phyloP scores from a whole-genome alignment of 257 asterid genomes.

The Nicotiana tomentosiformis region DNA sequence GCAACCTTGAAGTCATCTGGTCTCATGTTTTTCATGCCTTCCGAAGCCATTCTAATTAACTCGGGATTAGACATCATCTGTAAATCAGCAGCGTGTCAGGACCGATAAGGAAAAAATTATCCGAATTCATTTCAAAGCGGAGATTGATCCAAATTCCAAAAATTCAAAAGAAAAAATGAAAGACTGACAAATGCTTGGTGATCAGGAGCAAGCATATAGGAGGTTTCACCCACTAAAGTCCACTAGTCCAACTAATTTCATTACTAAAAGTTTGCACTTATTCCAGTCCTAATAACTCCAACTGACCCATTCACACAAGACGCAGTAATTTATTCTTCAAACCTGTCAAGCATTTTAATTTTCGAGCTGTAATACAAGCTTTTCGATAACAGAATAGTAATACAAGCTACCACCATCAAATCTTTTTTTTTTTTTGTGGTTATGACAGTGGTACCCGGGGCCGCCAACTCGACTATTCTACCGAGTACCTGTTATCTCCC shows the following conservation, averaged over 20 bases:
- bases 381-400: too few species aligned
- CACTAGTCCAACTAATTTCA: not conserved
- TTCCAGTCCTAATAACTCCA: not conserved
- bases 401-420: too few species aligned
- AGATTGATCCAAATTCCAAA: not conserved
- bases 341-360: too few species aligned
- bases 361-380: too few species aligned
- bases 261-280: not conserved
- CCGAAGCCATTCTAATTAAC: conserved; percentile 85
- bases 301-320: too few species aligned
- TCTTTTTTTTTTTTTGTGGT: too few species aligned
- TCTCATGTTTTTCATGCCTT: conserved; percentile 84
- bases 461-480: too few species aligned
- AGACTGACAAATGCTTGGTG: not conserved
- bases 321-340: too few species aligned
- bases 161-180: not conserved
- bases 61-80: conserved; percentile 99
- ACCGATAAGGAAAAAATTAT: not conserved
- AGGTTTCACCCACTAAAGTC: not conserved
- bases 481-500: too few species aligned
- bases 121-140: not conserved
- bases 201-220: not conserved
- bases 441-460: too few species aligned
- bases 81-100: conserved; percentile 14
- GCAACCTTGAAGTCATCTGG: conserved; percentile 84